Evolutionary conservation across 768 basidiomycete genomes (phyloP).

Genomic region (Asterophora parasitica): DNA sequence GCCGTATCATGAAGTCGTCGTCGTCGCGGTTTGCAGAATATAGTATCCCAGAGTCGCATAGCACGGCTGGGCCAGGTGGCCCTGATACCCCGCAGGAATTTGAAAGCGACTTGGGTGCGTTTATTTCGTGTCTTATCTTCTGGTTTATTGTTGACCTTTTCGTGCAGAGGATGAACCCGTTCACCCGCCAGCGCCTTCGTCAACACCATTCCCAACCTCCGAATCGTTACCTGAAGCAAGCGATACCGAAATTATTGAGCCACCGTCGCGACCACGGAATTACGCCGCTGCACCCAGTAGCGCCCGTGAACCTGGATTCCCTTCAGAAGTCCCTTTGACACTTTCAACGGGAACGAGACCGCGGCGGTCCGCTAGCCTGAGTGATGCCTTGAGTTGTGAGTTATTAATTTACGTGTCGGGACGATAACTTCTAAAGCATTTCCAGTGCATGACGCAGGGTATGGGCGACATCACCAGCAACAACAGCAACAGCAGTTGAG

Average conservation of each 20-base stretch:
- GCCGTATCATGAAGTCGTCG: constrained; percentile 41
- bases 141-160: constrained; percentile 1
- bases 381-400: constrained; percentile 50
- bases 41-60: constrained; percentile 25
- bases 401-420: constrained; percentile 10
- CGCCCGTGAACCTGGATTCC: constrained; percentile 12
- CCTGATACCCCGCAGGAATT: constrained; percentile 19
- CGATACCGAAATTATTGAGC: constrained; percentile 29
- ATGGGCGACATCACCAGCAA: constrained; percentile 17
- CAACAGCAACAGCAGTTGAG: constrained; percentile 34
- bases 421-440: not conserved
- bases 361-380: constrained; percentile 73
- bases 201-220: constrained; percentile 20
- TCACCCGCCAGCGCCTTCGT: constrained; percentile 8
- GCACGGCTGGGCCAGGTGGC: constrained; percentile 34
- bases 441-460: constrained; percentile 28
- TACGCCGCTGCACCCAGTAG: constrained; percentile 24
- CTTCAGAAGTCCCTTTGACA: constrained; percentile 22
- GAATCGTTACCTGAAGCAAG: constrained; percentile 16
- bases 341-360: constrained; percentile 50
- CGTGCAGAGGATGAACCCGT: constrained; percentile 18
- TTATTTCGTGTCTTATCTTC: not conserved
- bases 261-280: constrained; percentile 23
- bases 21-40: constrained; percentile 17
- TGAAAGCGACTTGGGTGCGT: constrained; percentile 39